Percentiles rank a stretch among this genome's conserved stretches.
These are phyloP conservation scores for Komagataella ulmi DNA, from an alignment of 805 yeast genomes.

Conservation along the genomic window DNA sequence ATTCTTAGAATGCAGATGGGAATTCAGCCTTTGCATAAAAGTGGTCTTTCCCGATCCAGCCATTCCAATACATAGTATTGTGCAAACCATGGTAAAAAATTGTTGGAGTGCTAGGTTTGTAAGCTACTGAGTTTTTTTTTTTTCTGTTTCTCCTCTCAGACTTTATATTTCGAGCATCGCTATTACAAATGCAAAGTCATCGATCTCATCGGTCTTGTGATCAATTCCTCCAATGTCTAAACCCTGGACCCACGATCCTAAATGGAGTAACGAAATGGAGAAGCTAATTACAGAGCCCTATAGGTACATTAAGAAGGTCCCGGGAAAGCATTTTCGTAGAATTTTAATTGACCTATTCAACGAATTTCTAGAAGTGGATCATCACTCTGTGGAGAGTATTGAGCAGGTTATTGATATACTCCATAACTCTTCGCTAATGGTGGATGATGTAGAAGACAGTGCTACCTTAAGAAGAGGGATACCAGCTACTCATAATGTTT, in stretches of 20 bases:
- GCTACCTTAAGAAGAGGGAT: slow-evolving; percentile 62
- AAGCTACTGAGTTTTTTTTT: neutral
- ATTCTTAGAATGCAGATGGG: slow-evolving; percentile 66
- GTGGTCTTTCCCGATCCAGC: slow-evolving; percentile 90
- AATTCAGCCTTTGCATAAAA: slow-evolving; percentile 86
- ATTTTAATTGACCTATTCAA: slow-evolving; percentile 40
- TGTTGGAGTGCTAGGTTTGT: neutral
- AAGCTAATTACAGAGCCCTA: slow-evolving; percentile 28
- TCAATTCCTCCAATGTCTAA: neutral
- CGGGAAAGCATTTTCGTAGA: slow-evolving; percentile 45
- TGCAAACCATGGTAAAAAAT: slow-evolving; percentile 14
- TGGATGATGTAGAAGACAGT: slow-evolving; percentile 84
- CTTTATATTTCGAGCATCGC: neutral
- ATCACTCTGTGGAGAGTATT: slow-evolving; percentile 22
- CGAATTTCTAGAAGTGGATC: slow-evolving; percentile 29
- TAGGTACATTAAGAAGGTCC: slow-evolving; percentile 29
- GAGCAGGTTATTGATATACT: slow-evolving; percentile 39
- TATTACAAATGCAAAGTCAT: neutral
- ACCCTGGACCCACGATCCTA: neutral
- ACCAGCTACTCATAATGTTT: slow-evolving; percentile 68
- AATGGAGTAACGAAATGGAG: slow-evolving; percentile 18
- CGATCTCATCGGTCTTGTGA: neutral
- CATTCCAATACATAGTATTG: slow-evolving; percentile 28
- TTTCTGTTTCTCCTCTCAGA: neutral
- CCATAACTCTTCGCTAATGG: slow-evolving; percentile 53